A percentile compares a stretch with the other conserved stretches of the same genome.
These are phyloP conservation scores for Verticillium tricorpus DNA, from an alignment of 2,329 filamentous ascomycete genomes.

Conservation along the genomic window DNA sequence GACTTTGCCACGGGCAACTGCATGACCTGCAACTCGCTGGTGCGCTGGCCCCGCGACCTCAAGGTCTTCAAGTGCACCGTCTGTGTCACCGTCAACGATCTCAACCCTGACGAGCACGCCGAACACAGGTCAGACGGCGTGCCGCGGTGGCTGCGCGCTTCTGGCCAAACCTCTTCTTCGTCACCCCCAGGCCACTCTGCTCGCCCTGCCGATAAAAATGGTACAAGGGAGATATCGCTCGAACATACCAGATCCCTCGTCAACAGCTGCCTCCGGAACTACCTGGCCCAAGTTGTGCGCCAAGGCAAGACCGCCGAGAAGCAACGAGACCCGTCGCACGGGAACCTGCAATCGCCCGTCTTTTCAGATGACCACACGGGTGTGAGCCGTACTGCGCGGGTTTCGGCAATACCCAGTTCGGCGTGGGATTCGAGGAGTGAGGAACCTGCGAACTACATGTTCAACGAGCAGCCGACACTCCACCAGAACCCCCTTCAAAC, in stretches of 20 bases:
- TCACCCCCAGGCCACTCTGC: constrained; percentile 8
- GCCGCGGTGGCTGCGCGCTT: constrained; percentile 12
- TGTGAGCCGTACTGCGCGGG: neutral
- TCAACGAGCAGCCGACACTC: constrained; percentile 33
- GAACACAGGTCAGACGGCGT: constrained; percentile 5
- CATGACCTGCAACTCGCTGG: constrained; percentile 78
- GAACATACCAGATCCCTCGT: constrained; percentile 53
- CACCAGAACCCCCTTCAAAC: constrained; percentile 25
- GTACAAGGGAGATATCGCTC: constrained; percentile 43
- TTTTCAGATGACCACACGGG: constrained; percentile 7
- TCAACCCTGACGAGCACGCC: constrained; percentile 27
- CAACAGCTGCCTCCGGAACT: constrained; percentile 31
- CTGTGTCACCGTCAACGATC: constrained; percentile 80
- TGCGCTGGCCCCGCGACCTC: constrained; percentile 72
- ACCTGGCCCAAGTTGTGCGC: constrained; percentile 25
- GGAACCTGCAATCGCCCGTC: constrained; percentile 1
- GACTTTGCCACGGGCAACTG: constrained; percentile 69
- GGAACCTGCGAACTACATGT: constrained; percentile 18
- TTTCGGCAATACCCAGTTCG: neutral
- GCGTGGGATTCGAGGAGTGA: neutral
- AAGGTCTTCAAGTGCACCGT: constrained; percentile 77
- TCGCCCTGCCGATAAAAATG: constrained; percentile 7
- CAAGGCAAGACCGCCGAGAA: neutral
- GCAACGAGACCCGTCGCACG: neutral
- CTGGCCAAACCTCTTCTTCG: constrained; percentile 1